Base-by-base conservation (phyloP, 805 yeast species). In the Kodamaea hsintzibuensis region DNA sequence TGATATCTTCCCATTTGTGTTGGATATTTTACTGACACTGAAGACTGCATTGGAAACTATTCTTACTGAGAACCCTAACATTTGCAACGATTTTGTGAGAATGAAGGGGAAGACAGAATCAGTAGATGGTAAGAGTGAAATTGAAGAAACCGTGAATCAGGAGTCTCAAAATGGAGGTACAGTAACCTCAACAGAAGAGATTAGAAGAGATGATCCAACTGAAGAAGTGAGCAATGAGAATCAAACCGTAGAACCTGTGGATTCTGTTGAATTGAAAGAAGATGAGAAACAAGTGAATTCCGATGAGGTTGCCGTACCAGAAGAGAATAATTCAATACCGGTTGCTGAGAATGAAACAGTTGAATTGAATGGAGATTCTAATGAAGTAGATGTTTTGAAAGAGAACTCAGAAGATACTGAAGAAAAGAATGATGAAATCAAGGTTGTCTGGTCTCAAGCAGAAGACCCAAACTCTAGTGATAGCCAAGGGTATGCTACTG, bases 1-100 rank as follows among this genome's bases (percentile, higher is more conserved):
- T 50, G 79, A 76, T 55, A 64, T 76, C 1, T 76, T 74, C 49
- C 79, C 80, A 0, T 68, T 72, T 51, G 68, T 72, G 3, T 63
- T 62, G 49, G 80, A 76, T 16, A 57, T 76, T 16, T 62, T 71
- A 38, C 67, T 64, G 18, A 58, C 55, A 14, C 62, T 62, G 44
- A 66, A 69, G 56, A 60, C 69, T 19, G 69, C 64, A 6, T 51
- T 51, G 50, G 54, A 51, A 25, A 12, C 7, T 9, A 25, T 50
- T 10, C 42, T 50, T 14, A 3, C 38, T 9, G 46, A 44, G 18
- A 45, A 50, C 10, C 74, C 78, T 0, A 63, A 67, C 12, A 57
- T 72, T 3, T 69, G 67, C 57, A 73, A 71, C 57, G 68, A 56
- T 7, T 58, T 47, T 16, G 51, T 57, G 14, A 17, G 42, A 10